These are phyloP conservation scores for Penicillium paneum DNA, from an alignment of 2,329 filamentous ascomycete species.

Conservation along the genomic window DNA sequence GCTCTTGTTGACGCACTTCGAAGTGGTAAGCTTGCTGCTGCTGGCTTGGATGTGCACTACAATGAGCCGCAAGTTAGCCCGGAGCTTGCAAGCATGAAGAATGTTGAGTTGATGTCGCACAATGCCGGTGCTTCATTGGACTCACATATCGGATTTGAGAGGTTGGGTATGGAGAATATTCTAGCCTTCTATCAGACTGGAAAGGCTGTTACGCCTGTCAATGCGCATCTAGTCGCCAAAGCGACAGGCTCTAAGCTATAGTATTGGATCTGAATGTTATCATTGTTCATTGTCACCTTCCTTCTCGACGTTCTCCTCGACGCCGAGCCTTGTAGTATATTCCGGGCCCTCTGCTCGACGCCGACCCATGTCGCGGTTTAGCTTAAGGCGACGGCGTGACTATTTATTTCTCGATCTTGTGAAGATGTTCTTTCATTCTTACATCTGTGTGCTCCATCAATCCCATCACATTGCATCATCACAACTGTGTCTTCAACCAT, in stretches of 20 bases:
- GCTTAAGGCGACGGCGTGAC: no score
- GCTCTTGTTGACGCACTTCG: constrained; percentile 50
- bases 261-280: neutral
- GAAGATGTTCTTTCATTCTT: neutral
- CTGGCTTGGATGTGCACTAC: constrained; percentile 55
- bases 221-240: constrained; percentile 51
- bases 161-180: constrained; percentile 48
- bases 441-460: neutral
- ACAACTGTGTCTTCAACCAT: neutral
- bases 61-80: constrained; percentile 52
- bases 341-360: no score
- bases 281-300: no score
- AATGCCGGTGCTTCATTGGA: constrained; percentile 51
- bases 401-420: no score
- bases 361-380: no score
- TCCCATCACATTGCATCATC: no score
- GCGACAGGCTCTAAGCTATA: constrained; percentile 13
- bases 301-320: neutral
- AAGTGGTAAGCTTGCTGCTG: constrained; percentile 46
- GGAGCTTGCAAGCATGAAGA: constrained; percentile 36
- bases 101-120: constrained; percentile 49
- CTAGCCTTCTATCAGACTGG: constrained; percentile 32
- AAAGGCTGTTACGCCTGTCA: constrained; percentile 54
- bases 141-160: constrained; percentile 51
- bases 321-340: neutral